Base-by-base conservation (phyloP, 2,329 filamentous ascomycete genomes). In the Phyllosticta citriasiana region DNA sequence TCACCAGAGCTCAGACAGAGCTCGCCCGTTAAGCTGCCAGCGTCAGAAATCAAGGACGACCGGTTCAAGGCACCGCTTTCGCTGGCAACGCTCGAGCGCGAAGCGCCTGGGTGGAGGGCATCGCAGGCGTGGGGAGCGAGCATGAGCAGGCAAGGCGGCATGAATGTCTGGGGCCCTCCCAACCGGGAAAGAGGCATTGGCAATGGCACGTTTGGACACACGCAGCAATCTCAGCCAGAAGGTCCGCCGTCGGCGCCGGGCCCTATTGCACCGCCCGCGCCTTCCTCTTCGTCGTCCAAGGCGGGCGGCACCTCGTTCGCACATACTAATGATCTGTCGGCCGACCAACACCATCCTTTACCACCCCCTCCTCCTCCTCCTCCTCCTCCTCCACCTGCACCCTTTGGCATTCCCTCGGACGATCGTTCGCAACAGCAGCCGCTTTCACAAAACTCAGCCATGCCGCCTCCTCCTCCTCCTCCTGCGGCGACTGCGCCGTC, bases 121-220 rank as follows among this genome's bases (percentile, higher is more conserved):
- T 57, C 60, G 6, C 51, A 54, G 35, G 33, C 51, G 6, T 62
- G 60, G 52, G 60, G 33, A 14, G 52, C 56, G 19, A n/a, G 40
- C 40, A 26, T 62, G 55, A 47, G 57, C 14, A 55, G 55, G 19
- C 53, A 61, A 14, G 54, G 40, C 19, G 51, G 56, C 22, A 52
- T 69, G 55, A 89, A 87, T 69, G 86, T 91, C 19, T 92, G 88
- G 88, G 88, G 85, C 19, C 84, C 87, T 53, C 86, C 85, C 84
- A 70, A 62, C 63, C 84, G 83, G 66, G 85, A 89, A 65, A 82
- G 85, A 59, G 85, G 84, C 10, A 84, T 92, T 22, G 88, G 88
- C 3, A 92, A 92, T 70, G 88, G 88, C 53, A 90, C 88, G 0
- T 92, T 92, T 68, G 84, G 59, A 82, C 61, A 79, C 83, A 12